Evolutionary conservation across 192 early-diverging fungal species (phyloP).

Genomic region (Lobosporangium transversale): DNA sequence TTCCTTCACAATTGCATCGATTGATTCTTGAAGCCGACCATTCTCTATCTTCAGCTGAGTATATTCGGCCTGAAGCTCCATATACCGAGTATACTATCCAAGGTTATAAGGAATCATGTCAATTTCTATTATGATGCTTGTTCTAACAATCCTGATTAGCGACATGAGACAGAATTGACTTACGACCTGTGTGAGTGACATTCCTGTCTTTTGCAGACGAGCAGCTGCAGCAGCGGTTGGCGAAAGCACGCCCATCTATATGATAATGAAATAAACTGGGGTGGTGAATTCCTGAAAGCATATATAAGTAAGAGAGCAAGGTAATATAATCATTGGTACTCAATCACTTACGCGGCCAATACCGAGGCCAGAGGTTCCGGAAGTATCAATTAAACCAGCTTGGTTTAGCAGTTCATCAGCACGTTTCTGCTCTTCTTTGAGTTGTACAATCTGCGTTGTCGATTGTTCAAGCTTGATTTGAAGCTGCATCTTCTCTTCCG

Average conservation of each 20-base stretch:
- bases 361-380: slow-evolving; percentile 15
- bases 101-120: background rate
- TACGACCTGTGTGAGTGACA: slow-evolving; percentile 71
- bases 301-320: background rate
- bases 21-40: slow-evolving; percentile 58
- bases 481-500: slow-evolving; percentile 53
- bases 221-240: slow-evolving; percentile 65
- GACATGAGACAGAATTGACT: background rate
- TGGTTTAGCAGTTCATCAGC: slow-evolving; percentile 55
- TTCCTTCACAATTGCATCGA: slow-evolving; percentile 68
- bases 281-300: background rate
- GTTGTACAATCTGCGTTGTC: slow-evolving; percentile 30
- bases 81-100: slow-evolving; percentile 62
- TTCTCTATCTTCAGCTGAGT: slow-evolving; percentile 58
- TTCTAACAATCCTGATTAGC: background rate
- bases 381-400: slow-evolving; percentile 29
- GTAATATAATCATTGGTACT: background rate
- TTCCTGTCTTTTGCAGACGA: slow-evolving; percentile 55
- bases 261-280: background rate
- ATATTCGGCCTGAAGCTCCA: slow-evolving; percentile 63
- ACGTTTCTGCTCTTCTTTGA: slow-evolving; percentile 57
- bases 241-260: slow-evolving; percentile 55
- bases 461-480: slow-evolving; percentile 53
- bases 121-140: no score
- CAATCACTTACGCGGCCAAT: slow-evolving; percentile 35